Percentiles rank a stretch among this genome's conserved stretches.
phyloP scores from a whole-genome alignment of 1,284 basidiomycete species.

The Grifola frondosa region DNA sequence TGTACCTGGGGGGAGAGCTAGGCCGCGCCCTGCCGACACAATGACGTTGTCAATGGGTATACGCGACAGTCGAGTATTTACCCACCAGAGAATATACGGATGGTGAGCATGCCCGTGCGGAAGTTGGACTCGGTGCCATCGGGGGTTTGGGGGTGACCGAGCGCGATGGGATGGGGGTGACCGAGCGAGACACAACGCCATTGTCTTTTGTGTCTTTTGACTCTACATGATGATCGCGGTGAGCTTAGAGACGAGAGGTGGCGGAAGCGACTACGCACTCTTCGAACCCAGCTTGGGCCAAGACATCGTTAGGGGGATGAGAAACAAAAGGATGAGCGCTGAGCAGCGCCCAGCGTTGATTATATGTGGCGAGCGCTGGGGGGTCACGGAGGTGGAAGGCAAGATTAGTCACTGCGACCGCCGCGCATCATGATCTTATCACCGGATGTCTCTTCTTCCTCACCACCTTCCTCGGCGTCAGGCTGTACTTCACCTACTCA shows the following conservation, averaged over 20 bases:
- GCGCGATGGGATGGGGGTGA: conserved; percentile 71
- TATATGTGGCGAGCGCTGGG: conserved; percentile 1
- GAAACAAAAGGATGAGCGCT: conserved; percentile 13
- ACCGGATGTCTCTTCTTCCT: neutral
- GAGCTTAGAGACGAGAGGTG: conserved; percentile 1
- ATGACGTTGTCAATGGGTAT: conserved; percentile 3
- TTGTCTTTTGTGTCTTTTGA: conserved; percentile 67
- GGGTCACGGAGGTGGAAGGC: neutral
- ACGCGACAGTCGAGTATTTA: conserved; percentile 2
- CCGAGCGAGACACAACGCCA: conserved; percentile 66
- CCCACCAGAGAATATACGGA: conserved; percentile 84
- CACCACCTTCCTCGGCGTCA: conserved; percentile 6
- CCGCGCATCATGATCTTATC: conserved; percentile 10
- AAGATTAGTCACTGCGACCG: neutral
- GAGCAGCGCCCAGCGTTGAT: conserved; percentile 9
- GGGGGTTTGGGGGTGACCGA: conserved; percentile 69
- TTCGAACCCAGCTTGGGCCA: conserved; percentile 30
- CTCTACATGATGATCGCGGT: conserved; percentile 48
- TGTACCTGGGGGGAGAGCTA: conserved; percentile 72
- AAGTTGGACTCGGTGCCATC: conserved; percentile 49
- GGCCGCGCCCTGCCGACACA: conserved; percentile 57
- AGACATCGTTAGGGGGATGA: conserved; percentile 24
- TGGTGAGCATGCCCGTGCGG: conserved; percentile 81
- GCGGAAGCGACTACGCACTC: conserved; percentile 15
- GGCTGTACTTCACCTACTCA: too few relatives aligned